phyloP scores from a whole-genome alignment of 1,284 basidiomycete species.

The Ustilago shanxiensis region DNA sequence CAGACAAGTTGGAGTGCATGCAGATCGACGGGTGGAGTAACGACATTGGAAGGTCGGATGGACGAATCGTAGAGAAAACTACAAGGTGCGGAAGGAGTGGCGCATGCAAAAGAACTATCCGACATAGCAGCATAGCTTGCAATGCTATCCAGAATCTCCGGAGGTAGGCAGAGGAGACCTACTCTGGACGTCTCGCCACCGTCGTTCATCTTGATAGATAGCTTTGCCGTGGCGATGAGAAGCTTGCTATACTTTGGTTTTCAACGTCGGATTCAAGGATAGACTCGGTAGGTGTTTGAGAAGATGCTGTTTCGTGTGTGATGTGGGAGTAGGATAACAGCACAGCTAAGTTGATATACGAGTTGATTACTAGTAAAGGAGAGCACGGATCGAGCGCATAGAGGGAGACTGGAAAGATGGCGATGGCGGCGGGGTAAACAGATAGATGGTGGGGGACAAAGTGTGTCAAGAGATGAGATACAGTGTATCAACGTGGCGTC shows the following conservation, averaged over 20 bases:
- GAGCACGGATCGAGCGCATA: too few relatives aligned
- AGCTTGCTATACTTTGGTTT: not conserved
- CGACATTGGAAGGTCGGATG: conserved; percentile 22
- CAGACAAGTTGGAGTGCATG: conserved; percentile 54
- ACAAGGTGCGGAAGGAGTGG: conserved; percentile 31
- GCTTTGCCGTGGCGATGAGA: not conserved
- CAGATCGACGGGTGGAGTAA: conserved; percentile 55
- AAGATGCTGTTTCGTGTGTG: not conserved
- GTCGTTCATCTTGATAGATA: conserved; percentile 18
- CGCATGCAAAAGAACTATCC: conserved; percentile 23
- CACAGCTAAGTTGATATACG: not conserved
- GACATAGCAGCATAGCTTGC: conserved; percentile 49
- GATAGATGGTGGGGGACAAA: conserved; percentile 1
- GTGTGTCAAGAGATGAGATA: not conserved
- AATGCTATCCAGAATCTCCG: conserved; percentile 61
- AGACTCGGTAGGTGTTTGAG: not conserved
- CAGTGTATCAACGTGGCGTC: conserved; percentile 8
- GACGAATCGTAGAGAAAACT: conserved; percentile 43
- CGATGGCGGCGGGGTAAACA: not conserved
- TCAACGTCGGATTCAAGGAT: too few relatives aligned
- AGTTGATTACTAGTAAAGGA: too few relatives aligned
- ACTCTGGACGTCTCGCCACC: conserved; percentile 10
- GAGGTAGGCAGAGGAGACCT: conserved; percentile 46
- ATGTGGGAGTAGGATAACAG: not conserved
- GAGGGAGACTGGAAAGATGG: not conserved